Evolutionary conservation across 2,329 filamentous ascomycete species (phyloP), one percentile per base, ranked within the genome.

Genomic region (Aspergillus chevalieri): DNA sequence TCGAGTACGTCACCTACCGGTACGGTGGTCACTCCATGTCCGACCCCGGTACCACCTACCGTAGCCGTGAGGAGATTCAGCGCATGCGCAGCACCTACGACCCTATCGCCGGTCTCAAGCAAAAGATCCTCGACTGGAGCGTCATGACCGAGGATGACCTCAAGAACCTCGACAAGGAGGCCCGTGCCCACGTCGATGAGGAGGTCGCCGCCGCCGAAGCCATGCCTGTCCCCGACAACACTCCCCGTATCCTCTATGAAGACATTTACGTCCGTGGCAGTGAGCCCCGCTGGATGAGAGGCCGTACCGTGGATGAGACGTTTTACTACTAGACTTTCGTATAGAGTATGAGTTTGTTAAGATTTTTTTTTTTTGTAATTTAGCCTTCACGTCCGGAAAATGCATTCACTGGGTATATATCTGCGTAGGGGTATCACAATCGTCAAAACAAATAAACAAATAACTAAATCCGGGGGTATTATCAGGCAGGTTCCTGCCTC

Each of bases 11-110:
- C 68, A 98, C 93, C 65, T 98, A 98, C 86, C 85, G 93, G 67
- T 98, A 98, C 74, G 93, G 93, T 71, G 93, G 93, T 62, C 93
- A 98, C 85, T 96, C 90, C 77, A 98, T 98, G 93, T 97, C 92
- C 68, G 93, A 98, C 74, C 93, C 93, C 52, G 93, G 93, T 73
- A 98, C 93, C 73, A 97, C 93, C 65, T 98, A 98, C 86, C 87
- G 91, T 74, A 96, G 92, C 63, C 90, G 93, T 75, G 93, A 98
- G 80, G 93, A 98, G 79, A 95, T 98, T 69, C 92, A 96, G 81
- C 91, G 92, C 74, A 98, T 98, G 93, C 89, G 93, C 67, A 94
- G 87, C 64, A 98, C 93, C 76, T 89, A 97, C 77, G 93, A 98
- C 77, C 90, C 93, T 61, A 98, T 98, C 68, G 90, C 91, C 65